Conservation (phyloP, 2,329 filamentous ascomycete genomes). For the Pseudogymnoascus sp. region DNA sequence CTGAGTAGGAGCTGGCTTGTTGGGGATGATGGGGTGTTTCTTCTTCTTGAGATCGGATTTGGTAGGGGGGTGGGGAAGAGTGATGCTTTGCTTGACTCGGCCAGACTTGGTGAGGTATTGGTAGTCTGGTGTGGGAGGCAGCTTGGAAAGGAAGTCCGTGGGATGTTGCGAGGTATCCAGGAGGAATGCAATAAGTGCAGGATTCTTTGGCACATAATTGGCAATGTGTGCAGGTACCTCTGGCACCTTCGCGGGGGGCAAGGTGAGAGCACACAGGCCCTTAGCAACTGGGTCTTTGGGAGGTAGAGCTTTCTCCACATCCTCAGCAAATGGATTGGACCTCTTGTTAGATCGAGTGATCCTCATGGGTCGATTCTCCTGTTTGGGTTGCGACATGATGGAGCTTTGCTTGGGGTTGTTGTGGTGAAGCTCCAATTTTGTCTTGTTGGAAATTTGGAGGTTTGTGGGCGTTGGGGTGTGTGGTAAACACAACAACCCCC, state of each 20-base stretch:
- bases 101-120: constrained; percentile 15
- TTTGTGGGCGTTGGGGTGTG: neutral
- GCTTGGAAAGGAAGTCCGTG: constrained; percentile 15
- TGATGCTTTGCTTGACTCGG: constrained; percentile 13
- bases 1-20: constrained; percentile 8
- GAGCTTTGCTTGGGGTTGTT: neutral
- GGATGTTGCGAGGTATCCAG: neutral
- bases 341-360: neutral
- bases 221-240: neutral
- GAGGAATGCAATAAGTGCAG: neutral
- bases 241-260: neutral
- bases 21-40: constrained; percentile 18
- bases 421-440: neutral
- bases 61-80: neutral
- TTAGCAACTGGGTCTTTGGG: neutral
- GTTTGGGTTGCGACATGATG: neutral
- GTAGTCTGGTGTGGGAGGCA: constrained; percentile 13
- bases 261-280: neutral
- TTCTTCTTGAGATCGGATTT: neutral
- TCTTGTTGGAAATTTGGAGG: neutral
- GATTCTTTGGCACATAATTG: neutral
- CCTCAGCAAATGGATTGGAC: neutral
- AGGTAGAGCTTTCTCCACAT: neutral
- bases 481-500: neutral
- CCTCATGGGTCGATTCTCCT: neutral